Percentiles rank a stretch among this genome's conserved stretches.
phyloP scores from a whole-genome alignment of 192 early-diverging fungal species.

The Glomus cerebriforme region DNA sequence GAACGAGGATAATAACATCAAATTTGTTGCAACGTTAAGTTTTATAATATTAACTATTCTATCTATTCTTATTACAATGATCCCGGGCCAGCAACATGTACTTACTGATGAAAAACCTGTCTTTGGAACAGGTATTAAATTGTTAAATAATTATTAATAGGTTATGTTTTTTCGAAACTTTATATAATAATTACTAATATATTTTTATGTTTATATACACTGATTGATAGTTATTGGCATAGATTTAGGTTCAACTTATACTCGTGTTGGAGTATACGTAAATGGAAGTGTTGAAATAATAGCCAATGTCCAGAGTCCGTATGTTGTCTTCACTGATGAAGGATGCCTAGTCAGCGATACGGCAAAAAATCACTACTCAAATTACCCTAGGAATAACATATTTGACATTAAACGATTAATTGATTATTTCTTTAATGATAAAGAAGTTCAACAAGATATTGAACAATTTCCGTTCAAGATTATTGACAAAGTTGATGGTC shows the following conservation, averaged over 20 bases:
- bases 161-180: not conserved
- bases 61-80: not conserved
- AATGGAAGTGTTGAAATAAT: constrained; percentile 97
- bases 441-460: constrained; percentile 89
- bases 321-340: constrained; percentile 89
- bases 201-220: too few species aligned
- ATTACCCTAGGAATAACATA: constrained; percentile 89
- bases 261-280: constrained; percentile 92
- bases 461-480: constrained; percentile 96
- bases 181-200: not conserved
- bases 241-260: constrained; percentile 94
- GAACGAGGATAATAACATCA: constrained; percentile 2
- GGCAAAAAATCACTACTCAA: constrained; percentile 91
- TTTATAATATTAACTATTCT: constrained; percentile 15
- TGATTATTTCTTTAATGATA: constrained; percentile 86
- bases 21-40: constrained; percentile 1
- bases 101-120: constrained; percentile 1
- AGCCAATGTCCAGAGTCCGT: constrained; percentile 96
- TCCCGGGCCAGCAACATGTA: too few species aligned
- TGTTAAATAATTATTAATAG: not conserved
- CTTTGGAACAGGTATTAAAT: constrained; percentile 3
- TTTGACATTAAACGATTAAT: constrained; percentile 94
- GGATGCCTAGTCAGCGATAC: constrained; percentile 93
- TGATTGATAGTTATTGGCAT: constrained; percentile 75
- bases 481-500: constrained; percentile 78